Percentiles rank a stretch among this genome's conserved stretches.
phyloP scores from a whole-genome alignment of 2,329 filamentous ascomycete genomes.

The Diaporthe nobilis region DNA sequence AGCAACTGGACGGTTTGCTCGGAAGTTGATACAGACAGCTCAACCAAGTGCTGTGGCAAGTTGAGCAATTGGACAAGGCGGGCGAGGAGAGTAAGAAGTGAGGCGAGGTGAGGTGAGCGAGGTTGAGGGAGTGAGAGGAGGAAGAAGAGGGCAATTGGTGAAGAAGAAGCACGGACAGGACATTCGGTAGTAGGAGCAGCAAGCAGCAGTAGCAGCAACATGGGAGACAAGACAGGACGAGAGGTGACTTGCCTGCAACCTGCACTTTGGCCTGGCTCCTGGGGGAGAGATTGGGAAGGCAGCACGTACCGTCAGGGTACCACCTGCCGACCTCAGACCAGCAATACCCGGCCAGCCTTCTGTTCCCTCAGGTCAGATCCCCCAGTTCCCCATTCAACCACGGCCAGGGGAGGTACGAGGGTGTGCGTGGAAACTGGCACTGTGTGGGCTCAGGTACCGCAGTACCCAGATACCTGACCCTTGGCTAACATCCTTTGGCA shows the following conservation, averaged over 20 bases:
- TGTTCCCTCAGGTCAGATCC: constrained; percentile 8
- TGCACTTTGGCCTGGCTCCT: background rate
- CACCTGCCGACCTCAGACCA: constrained; percentile 23
- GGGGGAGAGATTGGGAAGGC: background rate
- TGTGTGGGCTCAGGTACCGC: constrained; percentile 34
- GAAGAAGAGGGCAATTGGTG: constrained; percentile 26
- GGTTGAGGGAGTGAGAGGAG: constrained; percentile 14
- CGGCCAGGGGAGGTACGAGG: constrained; percentile 6
- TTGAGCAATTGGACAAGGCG: constrained; percentile 30
- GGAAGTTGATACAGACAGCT: background rate
- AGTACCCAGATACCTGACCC: constrained; percentile 12
- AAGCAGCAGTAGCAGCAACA: constrained; percentile 2
- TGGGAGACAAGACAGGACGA: constrained; percentile 11
- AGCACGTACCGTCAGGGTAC: constrained; percentile 20
- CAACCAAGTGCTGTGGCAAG: constrained; percentile 7
- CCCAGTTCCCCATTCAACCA: background rate
- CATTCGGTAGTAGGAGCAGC: constrained; percentile 1
- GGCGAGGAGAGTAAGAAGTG: background rate
- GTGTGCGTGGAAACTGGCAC: background rate
- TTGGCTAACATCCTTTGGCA: background rate
- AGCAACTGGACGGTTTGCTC: background rate
- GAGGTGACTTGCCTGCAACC: constrained; percentile 11
- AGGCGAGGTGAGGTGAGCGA: constrained; percentile 5
- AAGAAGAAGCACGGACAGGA: constrained; percentile 36
- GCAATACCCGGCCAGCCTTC: constrained; percentile 26